Percentiles rank a stretch among this genome's conserved stretches.
Evolutionary conservation across 345 rosid genomes (phyloP).

Genomic region (Moringa oleifera): DNA sequence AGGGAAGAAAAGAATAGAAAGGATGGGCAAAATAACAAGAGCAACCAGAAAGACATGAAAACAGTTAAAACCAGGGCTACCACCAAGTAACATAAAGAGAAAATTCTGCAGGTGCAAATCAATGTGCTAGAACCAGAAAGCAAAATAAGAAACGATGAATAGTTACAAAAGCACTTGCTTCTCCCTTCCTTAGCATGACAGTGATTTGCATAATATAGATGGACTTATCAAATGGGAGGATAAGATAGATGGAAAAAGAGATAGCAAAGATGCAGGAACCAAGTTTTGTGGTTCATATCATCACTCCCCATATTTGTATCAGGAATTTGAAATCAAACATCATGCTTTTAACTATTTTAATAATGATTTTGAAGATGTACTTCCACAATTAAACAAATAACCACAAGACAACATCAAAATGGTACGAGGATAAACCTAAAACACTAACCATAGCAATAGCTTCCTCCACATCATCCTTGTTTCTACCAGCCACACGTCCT

Average conservation of each 20-base stretch:
- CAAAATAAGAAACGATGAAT: neutral
- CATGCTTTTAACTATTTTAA: neutral
- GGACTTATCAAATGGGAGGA: neutral
- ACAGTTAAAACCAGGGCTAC: neutral
- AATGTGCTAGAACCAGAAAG: neutral
- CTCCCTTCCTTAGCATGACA: neutral
- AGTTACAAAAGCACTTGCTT: too few relatives aligned
- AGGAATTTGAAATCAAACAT: neutral
- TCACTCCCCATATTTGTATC: neutral
- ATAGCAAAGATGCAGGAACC: neutral
- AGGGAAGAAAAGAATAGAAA: too few relatives aligned
- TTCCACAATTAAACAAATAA: neutral
- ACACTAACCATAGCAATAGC: slow-evolving; percentile 86
- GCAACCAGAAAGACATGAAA: neutral
- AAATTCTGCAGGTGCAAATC: neutral
- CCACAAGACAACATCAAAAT: neutral
- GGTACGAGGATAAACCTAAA: neutral
- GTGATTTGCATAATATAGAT: neutral
- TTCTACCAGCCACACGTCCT: slow-evolving; percentile 88
- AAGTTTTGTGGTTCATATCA: neutral
- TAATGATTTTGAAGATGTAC: neutral
- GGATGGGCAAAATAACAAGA: neutral
- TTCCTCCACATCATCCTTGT: slow-evolving; percentile 94
- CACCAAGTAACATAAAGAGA: too few relatives aligned
- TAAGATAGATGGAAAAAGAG: neutral